Evolutionary conservation across 2,329 filamentous ascomycete genomes (phyloP).

Genomic region (Aspergillus puulaauensis): DNA sequence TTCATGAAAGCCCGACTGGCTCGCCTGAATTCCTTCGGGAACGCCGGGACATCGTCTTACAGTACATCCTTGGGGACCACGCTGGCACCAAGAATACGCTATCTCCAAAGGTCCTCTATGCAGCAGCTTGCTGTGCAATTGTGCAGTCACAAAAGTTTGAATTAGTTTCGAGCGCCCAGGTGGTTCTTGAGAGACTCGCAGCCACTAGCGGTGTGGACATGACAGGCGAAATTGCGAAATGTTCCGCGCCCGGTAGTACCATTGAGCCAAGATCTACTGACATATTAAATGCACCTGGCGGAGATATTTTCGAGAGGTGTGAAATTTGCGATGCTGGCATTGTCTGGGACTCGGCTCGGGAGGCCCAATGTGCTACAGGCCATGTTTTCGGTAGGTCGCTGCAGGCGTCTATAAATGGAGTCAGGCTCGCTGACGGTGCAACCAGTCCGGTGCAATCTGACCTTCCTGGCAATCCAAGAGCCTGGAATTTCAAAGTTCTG

Average conservation of each 20-base stretch:
- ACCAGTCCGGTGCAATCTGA: conserved; percentile 53
- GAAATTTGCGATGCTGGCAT: conserved; percentile 52
- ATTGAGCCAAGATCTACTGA: conserved; percentile 26
- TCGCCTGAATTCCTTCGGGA: conserved; percentile 16
- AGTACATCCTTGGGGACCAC: conserved; percentile 28
- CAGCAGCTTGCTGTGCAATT: conserved; percentile 37
- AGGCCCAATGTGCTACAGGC: conserved; percentile 50
- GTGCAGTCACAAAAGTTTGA: conserved; percentile 24
- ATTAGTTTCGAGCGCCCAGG: conserved; percentile 25
- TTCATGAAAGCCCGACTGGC: conserved; percentile 10
- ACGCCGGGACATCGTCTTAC: conserved; percentile 25
- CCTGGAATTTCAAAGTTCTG: conserved; percentile 56
- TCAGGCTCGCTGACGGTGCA: conserved; percentile 9
- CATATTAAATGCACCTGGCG: conserved; percentile 21
- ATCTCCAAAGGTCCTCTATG: conserved; percentile 35
- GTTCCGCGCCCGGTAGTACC: conserved; percentile 12
- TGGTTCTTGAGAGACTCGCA: conserved; percentile 28
- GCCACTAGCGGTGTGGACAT: conserved; percentile 29
- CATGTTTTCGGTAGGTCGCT: conserved; percentile 50
- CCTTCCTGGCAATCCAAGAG: conserved; percentile 56
- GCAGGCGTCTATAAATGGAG: no score
- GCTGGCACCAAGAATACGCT: conserved; percentile 18
- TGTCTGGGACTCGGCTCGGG: conserved; percentile 46
- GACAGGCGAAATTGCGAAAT: conserved; percentile 32
- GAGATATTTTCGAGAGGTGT: conserved; percentile 48